Evolutionary conservation across 805 yeast genomes (phyloP).

Genomic region (Nakazawaea wyomingensis): DNA sequence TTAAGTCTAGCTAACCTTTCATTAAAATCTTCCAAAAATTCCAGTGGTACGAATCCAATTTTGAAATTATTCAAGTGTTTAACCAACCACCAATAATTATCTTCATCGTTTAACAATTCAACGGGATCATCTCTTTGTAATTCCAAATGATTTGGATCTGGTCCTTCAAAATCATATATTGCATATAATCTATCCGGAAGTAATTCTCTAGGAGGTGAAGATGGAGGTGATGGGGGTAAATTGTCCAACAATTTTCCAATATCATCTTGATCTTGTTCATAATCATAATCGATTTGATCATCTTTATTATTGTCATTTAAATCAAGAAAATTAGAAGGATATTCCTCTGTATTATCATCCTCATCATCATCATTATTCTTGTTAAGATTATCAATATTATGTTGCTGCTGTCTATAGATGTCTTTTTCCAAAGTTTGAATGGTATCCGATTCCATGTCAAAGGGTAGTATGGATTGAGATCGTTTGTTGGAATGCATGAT

Average conservation of each 20-base stretch:
- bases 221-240: conserved; percentile 58
- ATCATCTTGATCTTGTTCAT: conserved; percentile 31
- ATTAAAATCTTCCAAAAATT: conserved; percentile 83
- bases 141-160: conserved; percentile 88
- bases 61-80: conserved; percentile 43
- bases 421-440: conserved; percentile 5
- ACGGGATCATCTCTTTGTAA: conserved; percentile 79
- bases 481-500: conserved; percentile 1
- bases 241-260: conserved; percentile 35
- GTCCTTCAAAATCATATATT: conserved; percentile 80
- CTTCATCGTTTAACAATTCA: conserved; percentile 76
- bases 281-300: conserved; percentile 19
- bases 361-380: not conserved
- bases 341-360: conserved; percentile 17
- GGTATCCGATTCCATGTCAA: not conserved
- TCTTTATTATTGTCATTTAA: conserved; percentile 10
- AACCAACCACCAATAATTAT: conserved; percentile 96
- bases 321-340: conserved; percentile 8
- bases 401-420: conserved; percentile 5
- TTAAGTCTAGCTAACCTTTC: conserved; percentile 90
- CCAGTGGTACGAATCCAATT: conserved; percentile 96
- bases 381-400: not conserved
- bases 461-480: not conserved
- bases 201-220: conserved; percentile 74
- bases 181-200: conserved; percentile 85